Evolutionary conservation across 768 basidiomycete species (phyloP).

Genomic region (Pleurotus sapidus): DNA sequence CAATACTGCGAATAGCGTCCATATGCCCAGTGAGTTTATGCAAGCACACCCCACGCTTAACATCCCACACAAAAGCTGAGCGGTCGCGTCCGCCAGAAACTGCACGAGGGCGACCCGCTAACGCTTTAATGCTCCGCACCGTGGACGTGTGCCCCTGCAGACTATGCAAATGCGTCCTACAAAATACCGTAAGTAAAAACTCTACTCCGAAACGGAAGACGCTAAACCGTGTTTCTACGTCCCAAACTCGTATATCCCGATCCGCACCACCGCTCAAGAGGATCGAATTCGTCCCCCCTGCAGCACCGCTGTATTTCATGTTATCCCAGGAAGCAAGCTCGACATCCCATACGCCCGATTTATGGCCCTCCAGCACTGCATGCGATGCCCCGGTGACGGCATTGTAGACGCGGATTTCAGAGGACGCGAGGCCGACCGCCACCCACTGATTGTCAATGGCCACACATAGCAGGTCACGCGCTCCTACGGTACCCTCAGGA

Average conservation of each 20-base stretch:
- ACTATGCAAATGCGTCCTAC: background rate
- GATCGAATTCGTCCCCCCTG: background rate
- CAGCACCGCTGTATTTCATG: background rate
- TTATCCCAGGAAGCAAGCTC: background rate
- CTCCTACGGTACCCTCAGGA: background rate
- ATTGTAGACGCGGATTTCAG: background rate
- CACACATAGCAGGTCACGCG: background rate
- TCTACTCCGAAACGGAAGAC: background rate
- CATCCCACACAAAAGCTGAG: background rate
- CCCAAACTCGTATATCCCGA: background rate
- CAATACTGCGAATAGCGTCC: slow-evolving; percentile 1
- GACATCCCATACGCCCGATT: background rate
- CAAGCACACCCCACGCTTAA: background rate
- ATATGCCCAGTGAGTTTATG: background rate
- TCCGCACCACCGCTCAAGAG: background rate
- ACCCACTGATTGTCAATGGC: background rate
- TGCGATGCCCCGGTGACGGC: background rate
- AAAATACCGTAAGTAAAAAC: background rate
- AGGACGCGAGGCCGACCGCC: background rate
- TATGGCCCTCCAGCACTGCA: background rate
- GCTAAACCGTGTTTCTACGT: background rate
- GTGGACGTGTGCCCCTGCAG: background rate
- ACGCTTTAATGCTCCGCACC: background rate
- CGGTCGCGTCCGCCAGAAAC: background rate
- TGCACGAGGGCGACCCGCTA: background rate